Percentiles rank a stretch among this genome's conserved stretches.
phyloP scores from a whole-genome alignment of 352 stramenopile genomes.

The Globisporangium takayamanum region DNA sequence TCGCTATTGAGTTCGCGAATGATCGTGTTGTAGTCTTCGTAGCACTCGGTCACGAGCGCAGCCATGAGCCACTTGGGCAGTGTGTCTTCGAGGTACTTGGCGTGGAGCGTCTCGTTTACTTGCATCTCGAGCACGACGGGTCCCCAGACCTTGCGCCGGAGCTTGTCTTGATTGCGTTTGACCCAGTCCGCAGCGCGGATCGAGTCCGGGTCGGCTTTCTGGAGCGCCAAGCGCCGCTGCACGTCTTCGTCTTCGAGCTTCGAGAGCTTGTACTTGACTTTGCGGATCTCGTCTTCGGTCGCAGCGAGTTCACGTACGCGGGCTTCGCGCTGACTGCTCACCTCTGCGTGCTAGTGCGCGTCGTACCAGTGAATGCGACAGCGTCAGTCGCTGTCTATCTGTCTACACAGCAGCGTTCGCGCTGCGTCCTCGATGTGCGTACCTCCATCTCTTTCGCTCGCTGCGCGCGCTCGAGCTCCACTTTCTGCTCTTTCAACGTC shows the following conservation, averaged over 20 bases:
- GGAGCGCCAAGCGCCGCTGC: constrained; percentile 53
- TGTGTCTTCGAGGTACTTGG: constrained; percentile 82
- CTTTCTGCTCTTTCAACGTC: constrained; percentile 51
- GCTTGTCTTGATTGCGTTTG: constrained; percentile 51
- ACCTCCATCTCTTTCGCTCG: constrained; percentile 70
- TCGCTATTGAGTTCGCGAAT: constrained; percentile 56
- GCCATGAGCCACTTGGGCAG: constrained; percentile 75
- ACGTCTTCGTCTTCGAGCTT: constrained; percentile 73
- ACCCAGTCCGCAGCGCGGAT: constrained; percentile 77
- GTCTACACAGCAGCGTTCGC: background rate
- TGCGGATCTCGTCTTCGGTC: constrained; percentile 46
- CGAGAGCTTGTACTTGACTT: constrained; percentile 45
- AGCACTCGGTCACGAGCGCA: constrained; percentile 69
- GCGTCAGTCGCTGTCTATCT: background rate
- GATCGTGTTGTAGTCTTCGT: constrained; percentile 79
- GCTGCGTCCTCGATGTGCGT: background rate
- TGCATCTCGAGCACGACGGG: constrained; percentile 82
- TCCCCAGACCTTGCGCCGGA: constrained; percentile 78
- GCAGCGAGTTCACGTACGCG: constrained; percentile 36
- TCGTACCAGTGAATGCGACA: background rate
- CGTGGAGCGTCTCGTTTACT: constrained; percentile 68
- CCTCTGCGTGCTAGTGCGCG: constrained; percentile 46
- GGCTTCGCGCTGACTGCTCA: constrained; percentile 59
- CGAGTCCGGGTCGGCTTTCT: constrained; percentile 56
- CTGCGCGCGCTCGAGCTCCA: constrained; percentile 55